phyloP scores from a whole-genome alignment of 2,329 filamentous ascomycete genomes.

The Pleurostoma richardsiae region DNA sequence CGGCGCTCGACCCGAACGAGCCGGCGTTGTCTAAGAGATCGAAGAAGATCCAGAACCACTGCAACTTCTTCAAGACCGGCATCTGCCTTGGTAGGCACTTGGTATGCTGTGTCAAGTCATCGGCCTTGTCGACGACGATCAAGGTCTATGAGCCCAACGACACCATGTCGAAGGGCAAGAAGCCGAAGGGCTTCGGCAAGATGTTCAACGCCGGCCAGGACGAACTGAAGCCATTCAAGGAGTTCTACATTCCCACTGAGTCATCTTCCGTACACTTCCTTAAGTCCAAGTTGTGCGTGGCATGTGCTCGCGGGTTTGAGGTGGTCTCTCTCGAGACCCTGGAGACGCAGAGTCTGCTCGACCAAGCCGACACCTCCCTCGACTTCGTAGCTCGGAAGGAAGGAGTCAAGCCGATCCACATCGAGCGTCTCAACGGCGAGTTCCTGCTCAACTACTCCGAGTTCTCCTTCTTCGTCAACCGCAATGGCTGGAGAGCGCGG shows the following conservation, averaged over 20 bases:
- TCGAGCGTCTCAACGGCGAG: conserved; percentile 93
- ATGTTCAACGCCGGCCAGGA: conserved; percentile 94
- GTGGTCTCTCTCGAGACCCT: conserved; percentile 94
- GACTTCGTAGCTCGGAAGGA: conserved; percentile 95
- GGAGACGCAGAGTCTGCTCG: conserved; percentile 94
- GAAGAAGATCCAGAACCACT: conserved; percentile 95
- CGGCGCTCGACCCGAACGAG: conserved; percentile 81
- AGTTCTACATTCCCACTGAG: conserved; percentile 98
- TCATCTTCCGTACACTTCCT: conserved; percentile 98
- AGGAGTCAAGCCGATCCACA: conserved; percentile 90
- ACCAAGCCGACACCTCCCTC: conserved; percentile 95
- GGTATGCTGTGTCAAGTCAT: conserved; percentile 95
- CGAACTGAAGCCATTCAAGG: conserved; percentile 93
- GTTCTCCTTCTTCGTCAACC: conserved; percentile 98
- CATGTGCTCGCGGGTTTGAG: conserved; percentile 92
- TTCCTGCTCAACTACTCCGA: conserved; percentile 98
- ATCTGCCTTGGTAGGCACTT: conserved; percentile 92
- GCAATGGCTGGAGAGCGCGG: conserved; percentile 93
- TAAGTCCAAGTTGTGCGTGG: conserved; percentile 92
- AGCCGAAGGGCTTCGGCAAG: conserved; percentile 90
- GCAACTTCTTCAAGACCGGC: conserved; percentile 97
- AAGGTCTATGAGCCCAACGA: conserved; percentile 99
- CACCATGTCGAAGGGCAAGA: conserved; percentile 86
- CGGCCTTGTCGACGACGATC: conserved; percentile 88
- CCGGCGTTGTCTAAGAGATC: conserved; percentile 76